Conservation (phyloP, 352 stramenopile genomes). For the Globisporangium spinosum region DNA sequence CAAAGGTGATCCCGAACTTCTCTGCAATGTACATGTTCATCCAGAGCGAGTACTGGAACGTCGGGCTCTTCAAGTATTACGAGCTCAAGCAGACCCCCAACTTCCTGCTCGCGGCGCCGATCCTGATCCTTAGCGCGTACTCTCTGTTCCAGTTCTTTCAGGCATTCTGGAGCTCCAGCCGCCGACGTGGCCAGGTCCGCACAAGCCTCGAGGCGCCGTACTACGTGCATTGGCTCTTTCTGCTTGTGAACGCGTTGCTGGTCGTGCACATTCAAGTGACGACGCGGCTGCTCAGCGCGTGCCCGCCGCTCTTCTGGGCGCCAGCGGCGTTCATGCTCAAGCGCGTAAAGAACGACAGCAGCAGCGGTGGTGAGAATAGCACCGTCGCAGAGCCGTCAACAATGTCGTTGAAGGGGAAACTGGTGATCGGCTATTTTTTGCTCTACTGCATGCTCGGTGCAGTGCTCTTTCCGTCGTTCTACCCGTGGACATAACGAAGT, state of each 20-base stretch:
- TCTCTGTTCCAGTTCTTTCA: constrained; percentile 45
- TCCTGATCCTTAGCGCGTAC: constrained; percentile 66
- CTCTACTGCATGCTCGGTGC: constrained; percentile 64
- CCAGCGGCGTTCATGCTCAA: constrained; percentile 31
- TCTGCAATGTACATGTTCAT: constrained; percentile 92
- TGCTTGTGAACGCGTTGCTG: constrained; percentile 71
- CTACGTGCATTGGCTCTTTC: constrained; percentile 70
- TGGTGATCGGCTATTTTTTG: constrained; percentile 65
- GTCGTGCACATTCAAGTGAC: constrained; percentile 86
- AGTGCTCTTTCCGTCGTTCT: constrained; percentile 76
- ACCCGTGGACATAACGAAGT: constrained; percentile 66
- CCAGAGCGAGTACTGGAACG: constrained; percentile 95
- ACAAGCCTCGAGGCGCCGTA: constrained; percentile 34
- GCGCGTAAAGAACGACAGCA: background rate
- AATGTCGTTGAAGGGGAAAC: constrained; percentile 23
- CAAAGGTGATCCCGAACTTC: constrained; percentile 56
- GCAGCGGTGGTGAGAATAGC: background rate
- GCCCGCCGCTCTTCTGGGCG: constrained; percentile 78
- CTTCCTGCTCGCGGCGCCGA: constrained; percentile 89
- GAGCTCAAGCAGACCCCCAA: constrained; percentile 93
- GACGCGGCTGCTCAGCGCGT: constrained; percentile 73
- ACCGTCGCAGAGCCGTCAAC: background rate
- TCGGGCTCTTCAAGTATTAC: constrained; percentile 93
- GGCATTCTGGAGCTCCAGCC: too few relatives aligned
- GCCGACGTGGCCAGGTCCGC: background rate